Percentiles rank a stretch among this genome's conserved stretches.
These are phyloP conservation scores for Casuarina equisetifolia DNA, from an alignment of 306 rosid species.

Conservation along the genomic window DNA sequence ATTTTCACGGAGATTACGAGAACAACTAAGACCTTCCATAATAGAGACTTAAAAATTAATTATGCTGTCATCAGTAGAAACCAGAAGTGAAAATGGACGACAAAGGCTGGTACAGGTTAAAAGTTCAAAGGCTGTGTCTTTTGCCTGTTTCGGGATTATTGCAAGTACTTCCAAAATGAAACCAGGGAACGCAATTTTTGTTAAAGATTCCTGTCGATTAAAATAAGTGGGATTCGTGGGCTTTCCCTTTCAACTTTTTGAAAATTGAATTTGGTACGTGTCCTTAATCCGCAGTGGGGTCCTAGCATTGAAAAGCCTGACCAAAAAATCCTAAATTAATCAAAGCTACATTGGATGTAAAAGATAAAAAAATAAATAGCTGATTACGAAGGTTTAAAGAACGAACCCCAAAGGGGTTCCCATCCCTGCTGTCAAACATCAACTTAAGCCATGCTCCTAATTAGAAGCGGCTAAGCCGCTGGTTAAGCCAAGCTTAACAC, in stretches of 20 bases:
- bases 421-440: constrained; percentile 32
- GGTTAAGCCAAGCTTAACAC: constrained; percentile 5
- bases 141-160: constrained; percentile 3
- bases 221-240: constrained; percentile 9
- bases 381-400: constrained; percentile 10
- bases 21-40: neutral
- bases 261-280: constrained; percentile 21
- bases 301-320: constrained; percentile 21
- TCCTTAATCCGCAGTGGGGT: constrained; percentile 28
- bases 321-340: constrained; percentile 1
- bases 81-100: neutral
- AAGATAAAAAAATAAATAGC: neutral
- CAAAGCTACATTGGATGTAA: neutral
- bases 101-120: neutral
- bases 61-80: constrained; percentile 1
- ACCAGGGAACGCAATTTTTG: neutral
- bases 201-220: neutral
- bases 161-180: constrained; percentile 16
- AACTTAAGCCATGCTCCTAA: neutral
- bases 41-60: neutral
- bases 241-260: constrained; percentile 14
- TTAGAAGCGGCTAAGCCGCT: constrained; percentile 17
- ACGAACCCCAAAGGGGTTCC: constrained; percentile 28
- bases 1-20: neutral
- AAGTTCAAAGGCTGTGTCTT: neutral